Percentiles rank a stretch among this genome's conserved stretches.
Evolutionary conservation across 306 rosid genomes (phyloP).

Genomic region (Acacia melanoxylon): DNA sequence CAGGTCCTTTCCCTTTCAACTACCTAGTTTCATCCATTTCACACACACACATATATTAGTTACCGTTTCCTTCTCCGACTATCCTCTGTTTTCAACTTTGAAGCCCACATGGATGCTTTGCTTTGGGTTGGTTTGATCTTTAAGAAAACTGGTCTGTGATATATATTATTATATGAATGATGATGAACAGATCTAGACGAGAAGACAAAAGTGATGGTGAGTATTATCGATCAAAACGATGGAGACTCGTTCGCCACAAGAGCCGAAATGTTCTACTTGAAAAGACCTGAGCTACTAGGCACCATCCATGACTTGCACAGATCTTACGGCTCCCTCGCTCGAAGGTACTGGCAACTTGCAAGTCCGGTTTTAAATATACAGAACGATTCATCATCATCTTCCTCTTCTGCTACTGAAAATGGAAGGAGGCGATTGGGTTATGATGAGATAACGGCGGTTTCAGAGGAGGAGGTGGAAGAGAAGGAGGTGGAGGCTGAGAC

Average conservation of each 20-base stretch:
- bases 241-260: slow-evolving; percentile 44
- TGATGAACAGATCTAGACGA: slow-evolving; percentile 41
- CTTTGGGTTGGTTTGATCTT: background rate
- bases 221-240: slow-evolving; percentile 37
- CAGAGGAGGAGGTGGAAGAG: background rate
- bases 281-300: slow-evolving; percentile 35
- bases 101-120: background rate
- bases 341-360: slow-evolving; percentile 28
- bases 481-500: background rate
- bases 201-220: slow-evolving; percentile 37
- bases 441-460: background rate
- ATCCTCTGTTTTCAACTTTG: background rate
- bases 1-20: slow-evolving; percentile 32
- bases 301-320: slow-evolving; percentile 32
- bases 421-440: background rate
- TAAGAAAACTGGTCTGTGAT: background rate
- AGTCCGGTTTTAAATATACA: background rate
- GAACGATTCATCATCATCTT: background rate
- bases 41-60: too few species aligned
- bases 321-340: slow-evolving; percentile 35
- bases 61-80: background rate
- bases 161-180: background rate
- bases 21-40: background rate
- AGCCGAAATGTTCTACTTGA: slow-evolving; percentile 39
- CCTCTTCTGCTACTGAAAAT: background rate